Base-by-base conservation (phyloP, 164 flowering plant species). In the Warburgia ugandensis region DNA sequence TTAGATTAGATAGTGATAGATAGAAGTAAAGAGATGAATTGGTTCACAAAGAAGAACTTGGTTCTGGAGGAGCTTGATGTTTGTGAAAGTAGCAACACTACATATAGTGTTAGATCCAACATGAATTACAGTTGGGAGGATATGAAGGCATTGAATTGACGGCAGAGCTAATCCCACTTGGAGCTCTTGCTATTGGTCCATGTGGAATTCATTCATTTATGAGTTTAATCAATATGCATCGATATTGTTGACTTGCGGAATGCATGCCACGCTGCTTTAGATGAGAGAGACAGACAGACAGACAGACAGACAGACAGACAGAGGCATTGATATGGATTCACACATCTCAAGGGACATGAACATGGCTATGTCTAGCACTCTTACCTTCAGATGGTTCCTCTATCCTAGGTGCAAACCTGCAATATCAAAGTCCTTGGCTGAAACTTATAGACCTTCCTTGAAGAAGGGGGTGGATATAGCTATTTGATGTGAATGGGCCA, bases 321-420 rank as follows among this genome's bases (percentile, higher is more conserved):
- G n/a, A n/a, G 41, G 41, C 41, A 37, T 37, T 4, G 41, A 37
- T 37, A 37, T 37, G 41, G 41, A 37, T 20, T 37, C 41, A 37
- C 41, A 37, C 41, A 16, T 37, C 41, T 37, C 41, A 37, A 37
- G 41, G 41, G n/a, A n/a, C n/a, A n/a, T n/a, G n/a, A n/a, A n/a
- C n/a, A n/a, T n/a, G n/a, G n/a, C n/a, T n/a, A n/a, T n/a, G n/a
- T n/a, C n/a, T n/a, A n/a, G n/a, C n/a, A n/a, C n/a, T n/a, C n/a
- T n/a, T n/a, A n/a, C n/a, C n/a, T n/a, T n/a, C n/a, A n/a, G n/a
- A n/a, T n/a, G n/a, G n/a, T n/a, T n/a, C n/a, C n/a, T n/a, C n/a
- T n/a, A n/a, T n/a, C n/a, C n/a, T n/a, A n/a, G n/a, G n/a, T n/a
- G n/a, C n/a, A n/a, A n/a, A n/a, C n/a, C n/a, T n/a, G n/a, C n/a